Percentiles rank a stretch among this genome's conserved stretches.
These are phyloP conservation scores for Porodaedalea pini DNA, from an alignment of 1,284 basidiomycete species.

Conservation along the genomic window DNA sequence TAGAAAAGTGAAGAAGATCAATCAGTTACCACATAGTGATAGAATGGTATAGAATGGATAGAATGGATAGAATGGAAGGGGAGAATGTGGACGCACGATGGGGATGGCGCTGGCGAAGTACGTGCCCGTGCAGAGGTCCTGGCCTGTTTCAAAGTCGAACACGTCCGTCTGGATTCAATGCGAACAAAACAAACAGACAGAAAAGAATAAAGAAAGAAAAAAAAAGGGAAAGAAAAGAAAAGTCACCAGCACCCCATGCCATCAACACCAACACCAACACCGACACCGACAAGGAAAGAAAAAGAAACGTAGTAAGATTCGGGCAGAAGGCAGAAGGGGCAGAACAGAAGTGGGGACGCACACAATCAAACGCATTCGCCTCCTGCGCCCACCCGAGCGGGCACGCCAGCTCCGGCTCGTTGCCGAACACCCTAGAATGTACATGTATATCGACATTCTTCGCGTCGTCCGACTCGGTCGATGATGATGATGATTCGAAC, in stretches of 20 bases:
- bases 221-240: not conserved
- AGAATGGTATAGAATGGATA: not conserved
- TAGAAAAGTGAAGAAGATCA: not conserved
- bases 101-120: slow-evolving; percentile 47
- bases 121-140: slow-evolving; percentile 46
- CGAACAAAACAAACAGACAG: not conserved
- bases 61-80: not conserved
- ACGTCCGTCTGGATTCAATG: slow-evolving; percentile 39
- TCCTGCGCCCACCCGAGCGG: slow-evolving; percentile 51
- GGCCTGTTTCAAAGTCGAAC: slow-evolving; percentile 40
- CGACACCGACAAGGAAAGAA: not conserved
- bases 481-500: slow-evolving; percentile 11
- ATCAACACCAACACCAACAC: not conserved
- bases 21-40: not conserved
- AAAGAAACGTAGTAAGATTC: not conserved
- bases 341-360: slow-evolving; percentile 28
- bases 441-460: no score
- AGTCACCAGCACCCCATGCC: not conserved
- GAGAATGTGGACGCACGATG: slow-evolving; percentile 34
- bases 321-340: no score
- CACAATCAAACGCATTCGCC: slow-evolving; percentile 49
- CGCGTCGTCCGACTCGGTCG: not conserved
- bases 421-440: slow-evolving; percentile 20
- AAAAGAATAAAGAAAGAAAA: not conserved
- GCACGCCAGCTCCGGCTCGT: slow-evolving; percentile 41